These are phyloP conservation scores for Cercospora brassicicola DNA, from an alignment of 2,329 filamentous ascomycete species.

Conservation along the genomic window DNA sequence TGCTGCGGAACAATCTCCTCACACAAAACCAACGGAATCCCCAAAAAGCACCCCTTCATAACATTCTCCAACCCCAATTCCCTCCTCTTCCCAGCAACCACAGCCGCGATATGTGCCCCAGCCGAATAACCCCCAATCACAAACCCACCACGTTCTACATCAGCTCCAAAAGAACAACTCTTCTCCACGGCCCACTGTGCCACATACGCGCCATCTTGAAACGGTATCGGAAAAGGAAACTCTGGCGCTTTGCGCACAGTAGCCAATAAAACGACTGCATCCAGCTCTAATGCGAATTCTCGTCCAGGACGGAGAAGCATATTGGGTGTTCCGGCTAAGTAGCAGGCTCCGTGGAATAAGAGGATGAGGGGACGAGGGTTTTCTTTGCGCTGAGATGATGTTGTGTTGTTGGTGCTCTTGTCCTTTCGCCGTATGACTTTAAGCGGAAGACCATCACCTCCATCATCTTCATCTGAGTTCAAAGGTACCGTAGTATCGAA, in stretches of 20 bases:
- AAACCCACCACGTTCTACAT: background rate
- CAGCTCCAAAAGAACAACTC: background rate
- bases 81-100: background rate
- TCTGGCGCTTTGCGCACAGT: background rate
- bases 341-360: background rate
- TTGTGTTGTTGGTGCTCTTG: background rate
- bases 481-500: background rate
- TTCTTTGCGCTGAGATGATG: background rate
- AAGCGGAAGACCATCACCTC: background rate
- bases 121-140: background rate
- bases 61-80: background rate
- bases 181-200: background rate
- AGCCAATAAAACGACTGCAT: background rate
- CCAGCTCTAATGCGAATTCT: background rate
- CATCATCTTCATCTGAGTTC: background rate
- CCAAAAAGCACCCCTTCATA: background rate
- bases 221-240: background rate
- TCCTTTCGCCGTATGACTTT: background rate
- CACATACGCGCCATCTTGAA: background rate
- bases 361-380: background rate
- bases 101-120: background rate
- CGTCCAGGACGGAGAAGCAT: background rate
- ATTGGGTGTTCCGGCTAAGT: background rate
- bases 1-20: background rate
- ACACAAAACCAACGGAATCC: background rate